A percentile compares a stretch with the other conserved stretches of the same genome.
phyloP scores from a whole-genome alignment of 2,329 filamentous ascomycete species.

The Cladobotryum protrusum region DNA sequence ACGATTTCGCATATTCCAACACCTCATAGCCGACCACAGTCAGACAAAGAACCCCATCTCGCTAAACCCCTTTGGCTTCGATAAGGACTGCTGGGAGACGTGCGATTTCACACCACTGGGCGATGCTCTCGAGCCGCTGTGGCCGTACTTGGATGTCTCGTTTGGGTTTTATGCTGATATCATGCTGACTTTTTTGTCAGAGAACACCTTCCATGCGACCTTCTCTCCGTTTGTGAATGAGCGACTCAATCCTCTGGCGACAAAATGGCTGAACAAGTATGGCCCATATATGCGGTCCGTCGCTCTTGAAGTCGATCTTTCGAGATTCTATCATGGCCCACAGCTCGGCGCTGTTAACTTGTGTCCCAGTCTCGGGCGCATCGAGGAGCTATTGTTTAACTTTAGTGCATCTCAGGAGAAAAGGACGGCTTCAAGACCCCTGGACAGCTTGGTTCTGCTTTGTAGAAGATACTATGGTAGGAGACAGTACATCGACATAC shows the following conservation, averaged over 20 bases:
- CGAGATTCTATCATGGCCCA: slow-evolving; percentile 29
- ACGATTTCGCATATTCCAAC: slow-evolving; percentile 22
- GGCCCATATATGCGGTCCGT: slow-evolving; percentile 30
- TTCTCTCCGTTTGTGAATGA: slow-evolving; percentile 32
- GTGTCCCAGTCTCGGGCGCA: slow-evolving; percentile 17
- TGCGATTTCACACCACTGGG: slow-evolving; percentile 27
- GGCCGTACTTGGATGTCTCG: slow-evolving; percentile 24
- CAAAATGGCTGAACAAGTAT: slow-evolving; percentile 30
- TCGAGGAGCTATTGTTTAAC: slow-evolving; percentile 21
- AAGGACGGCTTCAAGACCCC: slow-evolving; percentile 16
- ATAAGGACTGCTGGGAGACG: slow-evolving; percentile 28
- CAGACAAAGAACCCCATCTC: slow-evolving; percentile 19
- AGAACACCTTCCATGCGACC: slow-evolving; percentile 31
- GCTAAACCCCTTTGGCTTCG: slow-evolving; percentile 23
- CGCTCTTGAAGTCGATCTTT: slow-evolving; percentile 36
- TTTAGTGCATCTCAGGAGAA: slow-evolving; percentile 24
- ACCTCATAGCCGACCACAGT: slow-evolving; percentile 16
- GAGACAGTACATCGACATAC: slow-evolving; percentile 3
- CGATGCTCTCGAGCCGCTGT: slow-evolving; percentile 19
- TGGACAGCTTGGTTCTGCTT: slow-evolving; percentile 27
- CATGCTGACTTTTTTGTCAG: slow-evolving; percentile 29
- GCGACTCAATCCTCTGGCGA: slow-evolving; percentile 28
- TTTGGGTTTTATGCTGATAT: slow-evolving; percentile 32
- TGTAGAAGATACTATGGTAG: slow-evolving; percentile 30
- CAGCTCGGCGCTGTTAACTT: slow-evolving; percentile 19